Evolutionary conservation across 495 filamentous ascomycete genomes (phyloP).

Genomic region (Tuber brumale): DNA sequence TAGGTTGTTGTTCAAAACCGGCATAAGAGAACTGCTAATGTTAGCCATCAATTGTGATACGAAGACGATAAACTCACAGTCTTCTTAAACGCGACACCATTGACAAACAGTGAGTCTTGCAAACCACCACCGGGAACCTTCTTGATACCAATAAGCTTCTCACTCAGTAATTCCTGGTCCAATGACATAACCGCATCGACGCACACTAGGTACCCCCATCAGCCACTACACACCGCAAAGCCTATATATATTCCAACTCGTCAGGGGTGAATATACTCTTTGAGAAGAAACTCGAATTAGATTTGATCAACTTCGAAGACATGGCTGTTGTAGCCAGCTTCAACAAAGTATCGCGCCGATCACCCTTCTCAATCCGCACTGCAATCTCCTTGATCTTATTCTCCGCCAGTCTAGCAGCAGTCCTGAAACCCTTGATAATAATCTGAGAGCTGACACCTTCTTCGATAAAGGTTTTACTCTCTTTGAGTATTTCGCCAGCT

Average conservation of each 20-base stretch:
- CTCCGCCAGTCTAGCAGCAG: constrained; percentile 83
- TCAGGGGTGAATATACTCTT: constrained; percentile 60
- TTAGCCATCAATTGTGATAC: constrained; percentile 9
- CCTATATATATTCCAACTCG: neutral
- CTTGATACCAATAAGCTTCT: constrained; percentile 96
- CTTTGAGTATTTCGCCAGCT: constrained; percentile 93
- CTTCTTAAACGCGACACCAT: constrained; percentile 99
- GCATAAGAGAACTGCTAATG: constrained; percentile 71
- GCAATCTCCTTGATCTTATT: constrained; percentile 99
- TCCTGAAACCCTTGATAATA: constrained; percentile 91
- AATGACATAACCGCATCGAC: constrained; percentile 95
- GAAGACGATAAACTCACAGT: constrained; percentile 47
- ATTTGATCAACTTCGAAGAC: constrained; percentile 98
- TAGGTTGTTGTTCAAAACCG: constrained; percentile 98
- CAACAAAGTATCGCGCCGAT: constrained; percentile 79
- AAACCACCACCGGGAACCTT: constrained; percentile 95
- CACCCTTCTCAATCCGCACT: constrained; percentile 74
- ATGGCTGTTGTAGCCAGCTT: constrained; percentile 95
- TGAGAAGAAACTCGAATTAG: constrained; percentile 93
- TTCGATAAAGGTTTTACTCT: constrained; percentile 89
- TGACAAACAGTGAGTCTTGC: constrained; percentile 93
- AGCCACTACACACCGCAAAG: neutral
- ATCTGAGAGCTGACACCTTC: constrained; percentile 95
- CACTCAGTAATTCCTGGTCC: constrained; percentile 94
- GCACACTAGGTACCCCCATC: constrained; percentile 60